Evolutionary conservation across 345 rosid species (phyloP).

Genomic region (Jatropha curcas): DNA sequence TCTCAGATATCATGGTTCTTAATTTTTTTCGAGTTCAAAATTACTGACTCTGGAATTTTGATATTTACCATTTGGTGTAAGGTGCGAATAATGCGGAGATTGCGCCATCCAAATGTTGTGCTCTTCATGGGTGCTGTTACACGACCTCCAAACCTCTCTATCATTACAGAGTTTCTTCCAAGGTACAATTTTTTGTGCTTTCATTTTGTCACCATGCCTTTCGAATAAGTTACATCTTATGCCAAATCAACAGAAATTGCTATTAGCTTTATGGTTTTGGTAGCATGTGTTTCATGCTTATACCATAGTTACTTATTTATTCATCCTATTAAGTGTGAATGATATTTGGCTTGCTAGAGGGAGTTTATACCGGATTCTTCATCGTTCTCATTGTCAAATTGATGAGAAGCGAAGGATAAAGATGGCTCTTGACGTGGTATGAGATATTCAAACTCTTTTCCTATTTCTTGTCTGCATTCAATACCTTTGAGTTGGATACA

Average conservation of each 20-base stretch:
- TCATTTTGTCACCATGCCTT: slow-evolving; percentile 8
- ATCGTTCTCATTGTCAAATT: slow-evolving; percentile 88
- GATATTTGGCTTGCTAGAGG: slow-evolving; percentile 55
- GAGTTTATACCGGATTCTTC: slow-evolving; percentile 89
- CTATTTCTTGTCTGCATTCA: neutral
- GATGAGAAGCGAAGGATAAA: slow-evolving; percentile 92
- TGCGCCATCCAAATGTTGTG: slow-evolving; percentile 98
- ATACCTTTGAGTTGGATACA: slow-evolving; percentile 3
- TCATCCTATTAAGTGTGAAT: slow-evolving; percentile 12
- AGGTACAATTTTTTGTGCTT: slow-evolving; percentile 50
- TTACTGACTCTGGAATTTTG: slow-evolving; percentile 1
- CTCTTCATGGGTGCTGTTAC: slow-evolving; percentile 98
- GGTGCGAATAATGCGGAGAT: slow-evolving; percentile 98
- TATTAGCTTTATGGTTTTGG: slow-evolving; percentile 13
- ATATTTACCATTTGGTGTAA: slow-evolving; percentile 28
- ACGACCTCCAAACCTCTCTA: slow-evolving; percentile 98
- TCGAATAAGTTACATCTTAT: neutral
- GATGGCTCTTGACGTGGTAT: slow-evolving; percentile 99
- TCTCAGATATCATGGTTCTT: neutral
- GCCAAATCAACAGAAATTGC: slow-evolving; percentile 6
- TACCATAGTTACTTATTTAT: neutral
- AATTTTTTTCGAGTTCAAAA: slow-evolving; percentile 7
- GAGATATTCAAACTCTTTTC: slow-evolving; percentile 17
- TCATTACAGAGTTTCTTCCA: slow-evolving; percentile 93
- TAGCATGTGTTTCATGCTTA: neutral